Base-by-base conservation (phyloP, 805 yeast genomes). In the Starmera caribaea region DNA sequence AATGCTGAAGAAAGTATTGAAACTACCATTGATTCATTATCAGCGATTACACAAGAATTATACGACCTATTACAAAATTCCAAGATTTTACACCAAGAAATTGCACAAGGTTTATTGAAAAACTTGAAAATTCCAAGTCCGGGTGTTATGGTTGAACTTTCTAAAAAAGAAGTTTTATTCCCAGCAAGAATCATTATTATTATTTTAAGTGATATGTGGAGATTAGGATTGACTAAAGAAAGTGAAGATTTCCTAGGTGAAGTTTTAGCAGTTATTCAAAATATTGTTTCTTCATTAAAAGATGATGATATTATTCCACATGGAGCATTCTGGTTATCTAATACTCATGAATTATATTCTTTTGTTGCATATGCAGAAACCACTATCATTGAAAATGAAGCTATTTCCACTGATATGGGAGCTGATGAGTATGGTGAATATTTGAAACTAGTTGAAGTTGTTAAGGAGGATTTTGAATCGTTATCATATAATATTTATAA, bases 271-370 rank as follows among this genome's bases (percentile, higher is more conserved):
- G 82, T 84, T 2, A 87, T 92, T 49, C 97, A 90, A 66, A 77
- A 75, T 38, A 79, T 84, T 45, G 95, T 90, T 14, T 73, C 83
- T 38, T 63, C 70, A n/a, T 69, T 82, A 55, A 81, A 81, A 49
- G 96, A 90, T 41, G 95, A 84, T 43, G 94, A 85, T 49, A 79
- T 87, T 29, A 80, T 89, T 53, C 78, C 87, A 36, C 87, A 87
- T 51, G 97, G 96, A 49, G 95, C 97, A 0, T 92, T 89, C 68
- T 92, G 98, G 98, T 71, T 92, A 47, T 85, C 97, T 4, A 92
- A 92, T 63, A 89, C 94, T 3, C 96, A 92, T 58, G 97, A 92
- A 58, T 72, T 92, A 53, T 85, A 84, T 61, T 88, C 97, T 4
- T 92, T 92, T 68, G 95, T 90, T 43, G 78, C 89, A 13, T 84